Evolutionary conservation across 495 filamentous ascomycete genomes (phyloP), one percentile per base, ranked within the genome.

Genomic region (Tetracladium marchalianum): DNA sequence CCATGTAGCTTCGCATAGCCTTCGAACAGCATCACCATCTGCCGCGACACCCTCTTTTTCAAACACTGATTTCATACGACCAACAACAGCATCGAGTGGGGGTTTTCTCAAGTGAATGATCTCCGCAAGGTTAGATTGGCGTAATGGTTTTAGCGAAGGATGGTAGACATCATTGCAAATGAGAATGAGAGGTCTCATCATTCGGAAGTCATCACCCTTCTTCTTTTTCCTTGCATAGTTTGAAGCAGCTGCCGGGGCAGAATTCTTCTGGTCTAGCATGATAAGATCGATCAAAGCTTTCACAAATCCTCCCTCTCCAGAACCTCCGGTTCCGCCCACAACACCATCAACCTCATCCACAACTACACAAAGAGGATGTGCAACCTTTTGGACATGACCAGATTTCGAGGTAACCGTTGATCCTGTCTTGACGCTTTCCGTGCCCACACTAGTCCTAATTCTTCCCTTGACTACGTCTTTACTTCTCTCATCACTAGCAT

Each of bases 141-240:
- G 77, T 13, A 98, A 73, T 15, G 85, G 87, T 10, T 86, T 77
- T 19, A 98, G 73, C 44, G 88, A 85, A 17, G 92, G 77, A 55
- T 93, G 87, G 61, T 98, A 98, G n/a, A 95, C 76, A 64, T 98
- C 92, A 50, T 98, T 98, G 72, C 92, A 98, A 47, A 98, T 88
- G 22, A 96, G 65, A 47, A 98, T 87, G 31, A 98, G 69, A 0
- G 92, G 92, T 39, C 92, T 76, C 64, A 90, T 73, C 43, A 95
- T 75, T 22, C 81, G 75, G 61, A 97, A 98, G 34, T 78, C 78
- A 52, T 95, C 87, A 0, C 80, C 81, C 57, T 83, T 87, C 64
- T 76, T 81, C 54, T 65, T 73, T 48, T 71, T 78, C 31, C 47
- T 52, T 6, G 51, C 39, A 5, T 11, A 42, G 46, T 55, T 78